Conservation (phyloP, 2,329 filamentous ascomycete species). For the Scedosporium apiospermum region DNA sequence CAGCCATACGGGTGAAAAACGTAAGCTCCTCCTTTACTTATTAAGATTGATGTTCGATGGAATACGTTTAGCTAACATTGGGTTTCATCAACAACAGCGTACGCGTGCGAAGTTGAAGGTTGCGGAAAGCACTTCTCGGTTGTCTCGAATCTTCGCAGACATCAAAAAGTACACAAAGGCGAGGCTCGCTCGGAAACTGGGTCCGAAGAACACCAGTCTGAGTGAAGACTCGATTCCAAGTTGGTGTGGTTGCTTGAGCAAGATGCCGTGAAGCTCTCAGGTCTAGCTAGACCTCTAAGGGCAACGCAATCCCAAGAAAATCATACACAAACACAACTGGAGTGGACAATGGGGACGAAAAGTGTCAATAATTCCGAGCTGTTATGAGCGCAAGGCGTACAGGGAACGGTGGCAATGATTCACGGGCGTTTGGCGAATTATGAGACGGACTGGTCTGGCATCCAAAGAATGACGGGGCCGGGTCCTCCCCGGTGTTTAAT, state of each 20-base stretch:
- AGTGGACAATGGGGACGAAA: no score
- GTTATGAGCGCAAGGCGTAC: neutral
- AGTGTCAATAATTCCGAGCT: neutral
- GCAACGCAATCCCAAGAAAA: no score
- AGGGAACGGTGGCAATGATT: neutral
- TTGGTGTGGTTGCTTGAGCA: neutral
- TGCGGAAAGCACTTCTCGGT: constrained; percentile 96
- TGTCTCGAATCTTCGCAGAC: constrained; percentile 86
- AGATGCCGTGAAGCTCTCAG: no score
- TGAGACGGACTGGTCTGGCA: neutral
- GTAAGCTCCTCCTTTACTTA: constrained; percentile 46
- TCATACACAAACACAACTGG: no score
- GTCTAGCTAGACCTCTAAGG: no score
- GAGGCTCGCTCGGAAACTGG: constrained; percentile 55
- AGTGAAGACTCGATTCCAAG: constrained; percentile 23
- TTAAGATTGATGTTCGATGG: neutral
- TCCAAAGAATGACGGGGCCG: no score
- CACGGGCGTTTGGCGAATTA: neutral
- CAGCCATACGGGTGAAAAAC: constrained; percentile 96
- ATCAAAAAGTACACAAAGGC: constrained; percentile 92
- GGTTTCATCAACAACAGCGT: constrained; percentile 48
- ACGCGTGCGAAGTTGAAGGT: constrained; percentile 86
- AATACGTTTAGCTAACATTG: constrained; percentile 3
- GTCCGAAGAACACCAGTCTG: constrained; percentile 54
- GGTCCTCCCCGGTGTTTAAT: no score